These are phyloP conservation scores for Penicillium oxalicum DNA, from an alignment of 2,329 filamentous ascomycete genomes.

Conservation along the genomic window DNA sequence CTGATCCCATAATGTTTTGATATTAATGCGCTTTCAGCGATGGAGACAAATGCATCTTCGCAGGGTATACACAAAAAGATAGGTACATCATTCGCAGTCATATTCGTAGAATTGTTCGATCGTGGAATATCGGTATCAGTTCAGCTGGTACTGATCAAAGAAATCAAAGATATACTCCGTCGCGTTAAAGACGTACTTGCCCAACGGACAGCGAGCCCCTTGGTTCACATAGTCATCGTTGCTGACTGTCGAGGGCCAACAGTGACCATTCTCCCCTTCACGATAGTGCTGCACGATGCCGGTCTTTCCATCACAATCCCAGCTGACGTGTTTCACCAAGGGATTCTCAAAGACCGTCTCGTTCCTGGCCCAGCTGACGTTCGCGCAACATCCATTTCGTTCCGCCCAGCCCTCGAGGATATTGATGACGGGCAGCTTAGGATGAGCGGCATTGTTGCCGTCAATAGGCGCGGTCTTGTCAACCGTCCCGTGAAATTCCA, in stretches of 20 bases:
- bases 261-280: constrained; percentile 16
- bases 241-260: constrained; percentile 16
- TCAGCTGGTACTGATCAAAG: constrained; percentile 19
- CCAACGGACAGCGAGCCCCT: constrained; percentile 10
- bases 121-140: too few species aligned
- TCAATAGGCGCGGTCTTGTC: constrained; percentile 18
- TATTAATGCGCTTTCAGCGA: too few species aligned
- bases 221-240: constrained; percentile 11
- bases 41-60: too few species aligned
- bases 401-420: constrained; percentile 15
- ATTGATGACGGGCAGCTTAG: constrained; percentile 14
- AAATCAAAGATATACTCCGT: constrained; percentile 19
- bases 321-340: constrained; percentile 16
- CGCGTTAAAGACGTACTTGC: constrained; percentile 16
- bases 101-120: too few species aligned
- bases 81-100: too few species aligned
- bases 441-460: constrained; percentile 4
- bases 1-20: too few species aligned
- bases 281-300: constrained; percentile 19
- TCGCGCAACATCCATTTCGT: constrained; percentile 12
- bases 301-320: constrained; percentile 13
- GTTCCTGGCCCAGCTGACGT: constrained; percentile 13
- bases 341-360: constrained; percentile 13
- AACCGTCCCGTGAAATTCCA: constrained; percentile 20
- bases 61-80: too few species aligned